phyloP scores from a whole-genome alignment of 225 moss, liverwort and hornwort species.

The Ulota crispa region DNA sequence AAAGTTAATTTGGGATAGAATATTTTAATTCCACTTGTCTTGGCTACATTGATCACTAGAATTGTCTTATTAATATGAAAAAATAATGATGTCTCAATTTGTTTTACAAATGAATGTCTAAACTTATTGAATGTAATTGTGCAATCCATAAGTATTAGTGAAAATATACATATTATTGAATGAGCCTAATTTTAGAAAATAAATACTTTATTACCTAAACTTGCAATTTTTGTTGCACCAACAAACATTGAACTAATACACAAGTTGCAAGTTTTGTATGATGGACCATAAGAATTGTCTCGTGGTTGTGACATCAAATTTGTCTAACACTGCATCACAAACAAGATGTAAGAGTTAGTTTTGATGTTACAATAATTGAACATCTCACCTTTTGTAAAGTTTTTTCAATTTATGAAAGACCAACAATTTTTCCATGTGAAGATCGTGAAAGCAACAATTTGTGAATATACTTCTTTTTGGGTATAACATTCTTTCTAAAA shows the following conservation, averaged over 20 bases:
- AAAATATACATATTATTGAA: background rate
- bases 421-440: accelerated
- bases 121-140: background rate
- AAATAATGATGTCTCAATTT: background rate
- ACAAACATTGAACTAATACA: too few species aligned
- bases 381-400: background rate
- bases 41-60: too few species aligned
- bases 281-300: background rate
- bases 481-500: background rate
- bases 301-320: background rate
- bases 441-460: background rate
- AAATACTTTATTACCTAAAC: background rate
- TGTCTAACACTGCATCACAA: constrained; percentile 11
- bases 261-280: too few species aligned
- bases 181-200: background rate
- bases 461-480: background rate
- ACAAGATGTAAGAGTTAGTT: background rate
- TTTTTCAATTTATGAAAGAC: background rate
- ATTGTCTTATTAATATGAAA: too few species aligned
- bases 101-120: background rate
- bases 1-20: too few species aligned
- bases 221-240: background rate
- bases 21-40: too few species aligned
- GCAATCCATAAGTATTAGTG: background rate
- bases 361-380: accelerated